A percentile compares a stretch with the other conserved stretches of the same genome.
phyloP scores from a whole-genome alignment of 208 protist species.

The Angomonas desouzai region DNA sequence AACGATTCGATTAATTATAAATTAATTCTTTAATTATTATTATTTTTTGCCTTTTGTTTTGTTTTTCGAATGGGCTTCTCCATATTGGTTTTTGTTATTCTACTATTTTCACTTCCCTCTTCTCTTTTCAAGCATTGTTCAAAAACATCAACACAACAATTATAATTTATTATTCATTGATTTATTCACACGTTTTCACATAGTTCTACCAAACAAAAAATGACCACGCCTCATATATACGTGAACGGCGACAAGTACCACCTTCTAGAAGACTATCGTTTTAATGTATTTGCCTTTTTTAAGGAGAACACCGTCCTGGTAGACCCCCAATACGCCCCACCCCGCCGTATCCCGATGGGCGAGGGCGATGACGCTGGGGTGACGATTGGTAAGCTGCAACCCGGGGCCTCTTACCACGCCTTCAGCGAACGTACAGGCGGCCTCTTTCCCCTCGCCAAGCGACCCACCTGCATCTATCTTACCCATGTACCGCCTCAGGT shows the following conservation, averaged over 20 bases:
- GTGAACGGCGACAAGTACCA: slow-evolving; percentile 1
- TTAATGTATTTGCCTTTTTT: neutral
- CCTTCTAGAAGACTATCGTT: slow-evolving; percentile 6
- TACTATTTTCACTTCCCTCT: too few relatives aligned
- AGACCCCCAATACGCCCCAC: neutral
- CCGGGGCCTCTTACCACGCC: neutral
- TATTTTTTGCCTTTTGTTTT: too few relatives aligned
- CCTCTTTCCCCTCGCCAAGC: neutral
- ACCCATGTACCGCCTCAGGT: neutral
- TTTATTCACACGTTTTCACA: too few relatives aligned
- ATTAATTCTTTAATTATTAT: too few relatives aligned
- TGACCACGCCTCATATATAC: neutral
- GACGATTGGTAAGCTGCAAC: neutral
- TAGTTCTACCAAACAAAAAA: neutral
- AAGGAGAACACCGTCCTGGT: neutral
- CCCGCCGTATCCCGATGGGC: neutral
- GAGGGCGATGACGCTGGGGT: slow-evolving; percentile 2
- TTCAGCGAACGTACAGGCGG: neutral
- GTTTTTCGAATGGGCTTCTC: too few relatives aligned
- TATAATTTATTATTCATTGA: too few relatives aligned
- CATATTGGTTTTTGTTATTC: too few relatives aligned
- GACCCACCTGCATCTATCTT: neutral
- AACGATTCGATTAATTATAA: too few relatives aligned
- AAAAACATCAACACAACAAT: too few relatives aligned
- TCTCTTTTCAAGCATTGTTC: too few relatives aligned